These are phyloP conservation scores for Botrytis elliptica DNA, from an alignment of 2,329 filamentous ascomycete species.

Conservation along the genomic window DNA sequence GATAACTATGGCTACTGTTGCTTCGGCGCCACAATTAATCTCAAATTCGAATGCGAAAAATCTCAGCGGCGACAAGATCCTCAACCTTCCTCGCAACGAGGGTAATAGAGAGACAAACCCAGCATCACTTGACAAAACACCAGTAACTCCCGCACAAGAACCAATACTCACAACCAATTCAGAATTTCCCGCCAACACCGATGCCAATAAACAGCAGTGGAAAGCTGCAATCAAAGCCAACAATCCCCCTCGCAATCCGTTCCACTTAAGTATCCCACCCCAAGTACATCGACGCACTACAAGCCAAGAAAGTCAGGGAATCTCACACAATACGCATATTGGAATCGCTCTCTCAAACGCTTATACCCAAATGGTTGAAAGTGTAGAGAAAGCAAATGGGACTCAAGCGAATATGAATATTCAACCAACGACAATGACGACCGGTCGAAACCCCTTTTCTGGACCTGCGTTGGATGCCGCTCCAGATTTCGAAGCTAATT, in stretches of 20 bases:
- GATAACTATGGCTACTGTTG: background rate
- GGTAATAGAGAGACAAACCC: background rate
- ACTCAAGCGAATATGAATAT: background rate
- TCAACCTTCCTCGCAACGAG: background rate
- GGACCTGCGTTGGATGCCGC: background rate
- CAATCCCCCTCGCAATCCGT: background rate
- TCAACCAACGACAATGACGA: background rate
- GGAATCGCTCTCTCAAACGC: background rate
- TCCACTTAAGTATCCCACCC: background rate
- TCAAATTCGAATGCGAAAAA: background rate
- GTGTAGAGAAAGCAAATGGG: background rate
- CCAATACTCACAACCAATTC: background rate
- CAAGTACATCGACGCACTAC: background rate
- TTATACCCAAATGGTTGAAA: background rate
- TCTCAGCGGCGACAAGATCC: background rate
- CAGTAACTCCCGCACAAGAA: background rate
- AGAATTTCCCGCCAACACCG: constrained; percentile 3
- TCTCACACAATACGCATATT: background rate
- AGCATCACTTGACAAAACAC: background rate
- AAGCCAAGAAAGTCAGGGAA: background rate
- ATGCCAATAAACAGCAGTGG: constrained; percentile 1
- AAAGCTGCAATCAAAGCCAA: background rate
- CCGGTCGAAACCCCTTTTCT: background rate
- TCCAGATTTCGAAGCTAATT: background rate
- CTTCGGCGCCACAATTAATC: background rate